phyloP scores from a whole-genome alignment of 2,329 filamentous ascomycete genomes.

The Ophiostoma himal-ulmi region DNA sequence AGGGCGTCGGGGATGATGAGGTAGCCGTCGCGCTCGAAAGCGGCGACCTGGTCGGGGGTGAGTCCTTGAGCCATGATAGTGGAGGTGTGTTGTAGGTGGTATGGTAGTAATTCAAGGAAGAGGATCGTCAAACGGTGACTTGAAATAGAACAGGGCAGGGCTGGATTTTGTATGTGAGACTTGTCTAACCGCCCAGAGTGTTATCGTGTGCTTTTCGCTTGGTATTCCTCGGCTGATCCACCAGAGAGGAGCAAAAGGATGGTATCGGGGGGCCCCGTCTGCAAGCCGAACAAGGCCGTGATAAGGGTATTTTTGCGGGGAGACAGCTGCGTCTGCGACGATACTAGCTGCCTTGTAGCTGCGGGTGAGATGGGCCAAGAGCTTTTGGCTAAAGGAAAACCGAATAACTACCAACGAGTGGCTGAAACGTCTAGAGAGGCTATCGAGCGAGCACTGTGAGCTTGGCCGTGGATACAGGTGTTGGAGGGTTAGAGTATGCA shows the following conservation, averaged over 20 bases:
- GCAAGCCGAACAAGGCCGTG: conserved; percentile 5
- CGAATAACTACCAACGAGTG: background rate
- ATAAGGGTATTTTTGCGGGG: conserved; percentile 5
- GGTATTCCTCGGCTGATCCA: conserved; percentile 1
- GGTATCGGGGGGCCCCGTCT: background rate
- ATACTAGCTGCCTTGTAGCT: background rate
- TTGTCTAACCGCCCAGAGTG: background rate
- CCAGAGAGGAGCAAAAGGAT: background rate
- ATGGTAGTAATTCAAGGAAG: background rate
- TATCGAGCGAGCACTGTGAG: background rate
- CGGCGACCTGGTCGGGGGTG: conserved; percentile 61
- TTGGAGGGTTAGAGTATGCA: background rate
- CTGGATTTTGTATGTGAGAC: background rate
- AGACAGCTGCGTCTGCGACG: background rate
- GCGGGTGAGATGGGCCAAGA: conserved; percentile 7
- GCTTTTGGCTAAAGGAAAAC: background rate
- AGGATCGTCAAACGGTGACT: background rate
- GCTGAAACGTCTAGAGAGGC: background rate
- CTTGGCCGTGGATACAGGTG: background rate
- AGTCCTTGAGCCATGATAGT: conserved; percentile 46
- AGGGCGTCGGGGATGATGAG: conserved; percentile 79
- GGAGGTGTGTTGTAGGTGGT: background rate
- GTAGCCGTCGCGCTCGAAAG: conserved; percentile 80
- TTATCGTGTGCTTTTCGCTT: conserved; percentile 1
- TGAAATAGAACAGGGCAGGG: background rate